phyloP scores from a whole-genome alignment of 2,329 filamentous ascomycete genomes.

The Berkeleyomyces basicola region DNA sequence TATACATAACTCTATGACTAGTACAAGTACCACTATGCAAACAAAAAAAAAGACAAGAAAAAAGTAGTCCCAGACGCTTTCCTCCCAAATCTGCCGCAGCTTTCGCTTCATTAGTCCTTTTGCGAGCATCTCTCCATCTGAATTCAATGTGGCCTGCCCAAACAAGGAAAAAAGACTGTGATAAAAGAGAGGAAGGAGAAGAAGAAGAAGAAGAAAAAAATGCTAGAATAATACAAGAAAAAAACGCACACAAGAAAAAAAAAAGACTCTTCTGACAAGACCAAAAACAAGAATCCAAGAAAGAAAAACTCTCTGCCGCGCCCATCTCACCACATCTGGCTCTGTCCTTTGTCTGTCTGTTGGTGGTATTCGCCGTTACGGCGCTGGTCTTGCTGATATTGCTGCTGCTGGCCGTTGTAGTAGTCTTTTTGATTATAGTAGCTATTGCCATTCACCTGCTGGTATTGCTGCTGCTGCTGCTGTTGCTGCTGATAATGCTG shows the following conservation, averaged over 20 bases:
- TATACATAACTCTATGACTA: too few relatives aligned
- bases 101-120: neutral
- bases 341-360: neutral
- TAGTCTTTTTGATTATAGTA: conserved; percentile 9
- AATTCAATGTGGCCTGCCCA: neutral
- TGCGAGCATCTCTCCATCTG: neutral
- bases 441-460: neutral
- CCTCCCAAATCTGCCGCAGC: neutral
- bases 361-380: conserved; percentile 1
- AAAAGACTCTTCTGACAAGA: neutral
- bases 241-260: neutral
- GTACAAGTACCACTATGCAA: too few relatives aligned
- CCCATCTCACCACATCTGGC: conserved; percentile 12
- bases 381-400: neutral
- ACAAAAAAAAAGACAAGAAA: neutral
- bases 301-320: neutral
- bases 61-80: neutral
- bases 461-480: neutral
- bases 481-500: neutral
- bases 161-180: too few relatives aligned
- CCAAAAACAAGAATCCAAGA: neutral
- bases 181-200: too few relatives aligned
- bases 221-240: conserved; percentile 1
- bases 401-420: neutral
- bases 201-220: neutral